These are phyloP conservation scores for Hypomyces rosellus DNA, from an alignment of 2,329 filamentous ascomycete genomes.

Conservation along the genomic window DNA sequence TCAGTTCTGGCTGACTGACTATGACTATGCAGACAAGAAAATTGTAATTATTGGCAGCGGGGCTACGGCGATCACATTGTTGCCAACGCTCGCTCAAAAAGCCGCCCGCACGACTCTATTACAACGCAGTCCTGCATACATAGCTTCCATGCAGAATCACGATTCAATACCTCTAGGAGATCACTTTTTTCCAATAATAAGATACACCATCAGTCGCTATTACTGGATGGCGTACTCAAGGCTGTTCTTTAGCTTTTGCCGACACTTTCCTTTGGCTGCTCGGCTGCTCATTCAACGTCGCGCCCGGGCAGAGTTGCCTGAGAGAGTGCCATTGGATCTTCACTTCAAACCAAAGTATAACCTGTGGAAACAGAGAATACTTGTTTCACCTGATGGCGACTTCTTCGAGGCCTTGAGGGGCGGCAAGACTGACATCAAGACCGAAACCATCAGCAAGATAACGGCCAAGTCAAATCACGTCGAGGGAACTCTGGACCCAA, in stretches of 20 bases:
- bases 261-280: conserved; percentile 39
- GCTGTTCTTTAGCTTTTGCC: conserved; percentile 20
- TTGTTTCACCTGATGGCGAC: conserved; percentile 44
- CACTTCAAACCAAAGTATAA: conserved; percentile 50
- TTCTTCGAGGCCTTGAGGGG: conserved; percentile 36
- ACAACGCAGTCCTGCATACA: conserved; percentile 59
- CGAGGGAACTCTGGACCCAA: no score
- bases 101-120: conserved; percentile 61
- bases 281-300: conserved; percentile 35
- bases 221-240: conserved; percentile 15
- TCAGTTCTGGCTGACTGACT: conserved; percentile 65
- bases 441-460: conserved; percentile 39
- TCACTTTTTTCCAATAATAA: no score
- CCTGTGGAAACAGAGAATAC: conserved; percentile 64
- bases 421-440: conserved; percentile 36
- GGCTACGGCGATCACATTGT: conserved; percentile 60
- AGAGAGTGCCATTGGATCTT: conserved; percentile 40
- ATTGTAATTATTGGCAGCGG: conserved; percentile 62
- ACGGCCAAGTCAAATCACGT: conserved; percentile 22
- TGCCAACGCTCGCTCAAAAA: conserved; percentile 53
- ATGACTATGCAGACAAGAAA: conserved; percentile 58
- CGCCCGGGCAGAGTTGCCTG: conserved; percentile 42
- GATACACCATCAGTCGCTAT: no score
- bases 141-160: conserved; percentile 41
- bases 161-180: no score